phyloP scores from a whole-genome alignment of 2,329 filamentous ascomycete species.

The Zymoseptoria tritici region DNA sequence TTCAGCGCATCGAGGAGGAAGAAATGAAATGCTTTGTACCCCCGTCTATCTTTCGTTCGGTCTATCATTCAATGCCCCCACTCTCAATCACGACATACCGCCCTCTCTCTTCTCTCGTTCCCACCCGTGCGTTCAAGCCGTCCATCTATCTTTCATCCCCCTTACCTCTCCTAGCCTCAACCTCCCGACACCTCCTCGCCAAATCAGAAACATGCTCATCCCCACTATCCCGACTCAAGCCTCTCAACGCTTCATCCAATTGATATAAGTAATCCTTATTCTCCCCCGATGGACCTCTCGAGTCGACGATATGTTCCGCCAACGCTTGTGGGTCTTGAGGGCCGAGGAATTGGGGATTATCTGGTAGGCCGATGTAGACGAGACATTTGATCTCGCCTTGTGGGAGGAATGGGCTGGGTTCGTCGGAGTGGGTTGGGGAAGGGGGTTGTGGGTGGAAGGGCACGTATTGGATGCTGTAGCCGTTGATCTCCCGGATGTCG shows the following conservation, averaged over 20 bases:
- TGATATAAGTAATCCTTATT: conserved; percentile 85
- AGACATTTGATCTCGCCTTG: conserved; percentile 48
- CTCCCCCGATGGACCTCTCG: conserved; percentile 74
- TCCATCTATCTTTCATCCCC: background rate
- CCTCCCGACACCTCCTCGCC: conserved; percentile 59
- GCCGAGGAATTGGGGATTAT: conserved; percentile 86
- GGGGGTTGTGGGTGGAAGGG: conserved; percentile 47
- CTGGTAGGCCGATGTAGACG: conserved; percentile 89
- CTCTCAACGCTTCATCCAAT: conserved; percentile 66
- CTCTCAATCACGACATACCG: too few relatives aligned
- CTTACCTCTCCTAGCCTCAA: conserved; percentile 40
- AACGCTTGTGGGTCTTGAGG: conserved; percentile 70
- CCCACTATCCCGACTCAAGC: conserved; percentile 65
- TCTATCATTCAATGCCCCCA: too few relatives aligned
- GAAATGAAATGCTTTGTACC: too few relatives aligned
- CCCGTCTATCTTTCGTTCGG: too few relatives aligned
- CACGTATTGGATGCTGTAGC: conserved; percentile 88
- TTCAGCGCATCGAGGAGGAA: too few relatives aligned
- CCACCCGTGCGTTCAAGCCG: background rate
- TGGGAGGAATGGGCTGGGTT: too few relatives aligned
- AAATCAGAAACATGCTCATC: conserved; percentile 83
- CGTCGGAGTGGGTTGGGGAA: too few relatives aligned
- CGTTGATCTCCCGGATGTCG: conserved; percentile 94
- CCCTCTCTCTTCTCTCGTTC: too few relatives aligned
- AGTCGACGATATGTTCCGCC: conserved; percentile 71